A percentile compares a stretch with the other conserved stretches of the same genome.
Evolutionary conservation across 2,329 filamentous ascomycete genomes (phyloP).

Genomic region (Hirsutella thompsonii): DNA sequence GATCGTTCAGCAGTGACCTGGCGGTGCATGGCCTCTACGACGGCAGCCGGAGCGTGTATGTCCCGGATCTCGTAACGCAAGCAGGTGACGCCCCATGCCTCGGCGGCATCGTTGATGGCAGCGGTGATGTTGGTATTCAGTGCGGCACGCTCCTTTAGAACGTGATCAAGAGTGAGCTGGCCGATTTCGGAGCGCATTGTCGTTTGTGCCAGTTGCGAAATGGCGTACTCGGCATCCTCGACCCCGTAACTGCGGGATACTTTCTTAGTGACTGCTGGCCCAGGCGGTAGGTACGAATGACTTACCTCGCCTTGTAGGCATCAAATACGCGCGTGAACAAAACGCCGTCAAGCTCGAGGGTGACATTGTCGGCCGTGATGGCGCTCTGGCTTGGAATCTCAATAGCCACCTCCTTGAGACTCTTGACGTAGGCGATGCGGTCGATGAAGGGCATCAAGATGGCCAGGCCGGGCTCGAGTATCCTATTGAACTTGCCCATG

Average conservation of each 20-base stretch:
- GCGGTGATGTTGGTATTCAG: conserved; percentile 98
- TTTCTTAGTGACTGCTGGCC: too few relatives aligned
- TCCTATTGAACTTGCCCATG: conserved; percentile 95
- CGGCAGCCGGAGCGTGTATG: conserved; percentile 87
- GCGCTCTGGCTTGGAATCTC: conserved; percentile 97
- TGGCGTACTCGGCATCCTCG: conserved; percentile 97
- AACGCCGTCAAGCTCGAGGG: conserved; percentile 88
- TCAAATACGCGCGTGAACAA: conserved; percentile 94
- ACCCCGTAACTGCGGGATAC: conserved; percentile 78
- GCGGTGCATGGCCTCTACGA: conserved; percentile 95
- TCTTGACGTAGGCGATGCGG: conserved; percentile 95
- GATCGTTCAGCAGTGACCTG: conserved; percentile 95
- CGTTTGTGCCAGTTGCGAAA: conserved; percentile 93
- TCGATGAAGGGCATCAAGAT: conserved; percentile 84
- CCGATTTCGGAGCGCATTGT: conserved; percentile 99
- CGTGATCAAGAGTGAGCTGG: conserved; percentile 90
- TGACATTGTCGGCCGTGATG: conserved; percentile 97
- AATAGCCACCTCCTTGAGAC: conserved; percentile 86
- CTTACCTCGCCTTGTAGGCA: conserved; percentile 89
- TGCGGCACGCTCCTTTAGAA: conserved; percentile 89
- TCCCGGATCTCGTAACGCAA: conserved; percentile 96
- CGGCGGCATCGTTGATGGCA: conserved; percentile 94
- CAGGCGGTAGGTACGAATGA: too few relatives aligned
- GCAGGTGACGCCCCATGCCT: conserved; percentile 94
- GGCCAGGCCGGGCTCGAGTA: conserved; percentile 82